Evolutionary conservation across 768 basidiomycete genomes (phyloP).

Genomic region (Mycena albidolilacea): DNA sequence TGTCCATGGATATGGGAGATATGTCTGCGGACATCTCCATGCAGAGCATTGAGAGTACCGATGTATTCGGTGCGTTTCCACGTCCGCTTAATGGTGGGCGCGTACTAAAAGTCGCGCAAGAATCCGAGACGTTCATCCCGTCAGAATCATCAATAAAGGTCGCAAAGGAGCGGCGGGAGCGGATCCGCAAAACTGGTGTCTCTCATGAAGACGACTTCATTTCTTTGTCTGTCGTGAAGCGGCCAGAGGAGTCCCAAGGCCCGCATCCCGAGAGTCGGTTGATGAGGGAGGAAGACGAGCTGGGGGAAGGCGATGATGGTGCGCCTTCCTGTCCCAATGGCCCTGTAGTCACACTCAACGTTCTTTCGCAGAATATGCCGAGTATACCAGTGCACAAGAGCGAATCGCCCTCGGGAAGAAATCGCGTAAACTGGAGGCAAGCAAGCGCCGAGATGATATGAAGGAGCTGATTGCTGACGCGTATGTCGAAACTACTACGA

Average conservation of each 20-base stretch:
- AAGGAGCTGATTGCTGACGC: constrained; percentile 87
- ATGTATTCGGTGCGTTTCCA: constrained; percentile 48
- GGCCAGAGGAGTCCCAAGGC: constrained; percentile 68
- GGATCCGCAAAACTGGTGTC: constrained; percentile 65
- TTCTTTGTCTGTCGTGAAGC: constrained; percentile 78
- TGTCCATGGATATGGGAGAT: constrained; percentile 64
- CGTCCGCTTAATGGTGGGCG: not conserved
- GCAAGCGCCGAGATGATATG: constrained; percentile 77
- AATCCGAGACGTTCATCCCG: constrained; percentile 68
- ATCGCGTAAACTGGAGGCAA: constrained; percentile 78
- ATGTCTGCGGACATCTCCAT: constrained; percentile 57
- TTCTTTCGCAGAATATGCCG: constrained; percentile 76
- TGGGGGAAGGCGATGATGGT: constrained; percentile 93
- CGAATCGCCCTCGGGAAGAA: constrained; percentile 90
- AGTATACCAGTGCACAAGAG: constrained; percentile 90
- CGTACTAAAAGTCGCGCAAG: constrained; percentile 34
- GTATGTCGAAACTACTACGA: constrained; percentile 52
- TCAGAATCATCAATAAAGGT: constrained; percentile 79
- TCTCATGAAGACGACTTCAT: constrained; percentile 80
- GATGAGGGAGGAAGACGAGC: constrained; percentile 88
- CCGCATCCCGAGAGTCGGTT: constrained; percentile 91
- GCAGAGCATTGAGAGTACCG: constrained; percentile 45
- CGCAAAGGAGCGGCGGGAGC: constrained; percentile 84
- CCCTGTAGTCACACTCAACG: not conserved
- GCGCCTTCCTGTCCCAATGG: constrained; percentile 39